Percentiles rank a stretch among this genome's conserved stretches.
Evolutionary conservation across 768 basidiomycete genomes (phyloP).

Genomic region (Mycena haematopus): DNA sequence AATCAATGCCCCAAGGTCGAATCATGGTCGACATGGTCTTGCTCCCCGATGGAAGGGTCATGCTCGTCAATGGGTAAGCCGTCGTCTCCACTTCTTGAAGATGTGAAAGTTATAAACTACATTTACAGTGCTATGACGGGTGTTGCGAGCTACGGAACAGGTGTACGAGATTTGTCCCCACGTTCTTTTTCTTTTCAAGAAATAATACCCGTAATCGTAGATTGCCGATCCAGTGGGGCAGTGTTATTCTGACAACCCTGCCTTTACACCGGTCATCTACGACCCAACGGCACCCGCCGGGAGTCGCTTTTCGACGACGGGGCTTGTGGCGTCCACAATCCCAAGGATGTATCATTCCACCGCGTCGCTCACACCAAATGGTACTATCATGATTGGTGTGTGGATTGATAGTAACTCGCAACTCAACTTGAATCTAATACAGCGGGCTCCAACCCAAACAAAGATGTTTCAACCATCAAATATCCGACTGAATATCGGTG

Average conservation of each 20-base stretch:
- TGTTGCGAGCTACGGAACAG: constrained; percentile 45
- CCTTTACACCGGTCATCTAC: constrained; percentile 39
- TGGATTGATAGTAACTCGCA: too few relatives aligned
- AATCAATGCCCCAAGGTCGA: constrained; percentile 39
- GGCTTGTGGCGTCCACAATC: constrained; percentile 38
- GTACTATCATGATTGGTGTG: constrained; percentile 37
- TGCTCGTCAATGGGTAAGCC: constrained; percentile 44
- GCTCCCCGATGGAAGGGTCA: constrained; percentile 43
- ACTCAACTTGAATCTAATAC: constrained; percentile 1
- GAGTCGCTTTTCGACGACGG: constrained; percentile 37
- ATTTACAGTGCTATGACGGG: constrained; percentile 44
- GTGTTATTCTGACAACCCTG: constrained; percentile 47
- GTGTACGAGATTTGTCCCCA: too few relatives aligned
- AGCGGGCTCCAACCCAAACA: constrained; percentile 56
- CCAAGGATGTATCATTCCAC: constrained; percentile 44
- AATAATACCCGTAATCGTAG: too few relatives aligned
- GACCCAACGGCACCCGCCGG: constrained; percentile 37
- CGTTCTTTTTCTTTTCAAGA: too few relatives aligned
- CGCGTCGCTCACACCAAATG: constrained; percentile 37
- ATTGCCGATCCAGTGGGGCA: constrained; percentile 15
- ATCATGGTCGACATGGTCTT: constrained; percentile 43
- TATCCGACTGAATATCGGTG: constrained; percentile 43
- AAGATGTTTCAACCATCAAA: constrained; percentile 27
- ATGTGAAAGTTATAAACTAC: too few relatives aligned
- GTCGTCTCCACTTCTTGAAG: too few relatives aligned